Percentiles rank a stretch among this genome's conserved stretches.
Evolutionary conservation across 495 filamentous ascomycete species (phyloP).

Genomic region (Eremomyces bilateralis): DNA sequence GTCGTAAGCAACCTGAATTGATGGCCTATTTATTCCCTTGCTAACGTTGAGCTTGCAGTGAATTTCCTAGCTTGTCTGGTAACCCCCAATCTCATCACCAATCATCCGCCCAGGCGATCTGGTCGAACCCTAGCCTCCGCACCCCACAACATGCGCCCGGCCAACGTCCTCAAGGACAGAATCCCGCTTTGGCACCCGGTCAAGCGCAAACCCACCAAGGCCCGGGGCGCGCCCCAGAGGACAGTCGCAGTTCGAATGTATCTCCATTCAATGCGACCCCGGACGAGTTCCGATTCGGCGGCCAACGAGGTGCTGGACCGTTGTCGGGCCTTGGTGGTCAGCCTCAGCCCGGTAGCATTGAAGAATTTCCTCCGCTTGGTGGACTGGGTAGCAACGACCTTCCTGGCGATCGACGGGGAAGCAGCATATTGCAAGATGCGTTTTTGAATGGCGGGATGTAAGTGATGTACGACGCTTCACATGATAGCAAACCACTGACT

Average conservation of each 20-base stretch:
- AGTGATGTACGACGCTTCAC: slow-evolving; percentile 10
- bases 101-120: slow-evolving; percentile 31
- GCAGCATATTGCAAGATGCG: slow-evolving; percentile 39
- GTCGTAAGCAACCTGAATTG: too few species aligned
- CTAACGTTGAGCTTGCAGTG: slow-evolving; percentile 36
- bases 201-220: too few species aligned
- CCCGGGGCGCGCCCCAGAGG: too few species aligned
- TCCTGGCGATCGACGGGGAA: slow-evolving; percentile 41
- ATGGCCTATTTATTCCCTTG: too few species aligned
- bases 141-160: slow-evolving; percentile 36
- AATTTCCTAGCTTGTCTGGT: slow-evolving; percentile 67
- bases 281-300: slow-evolving; percentile 36
- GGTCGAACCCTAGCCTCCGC: slow-evolving; percentile 40
- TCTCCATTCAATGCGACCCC: too few species aligned
- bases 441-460: slow-evolving; percentile 32
- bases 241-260: too few species aligned
- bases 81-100: slow-evolving; percentile 42
- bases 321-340: slow-evolving; percentile 28
- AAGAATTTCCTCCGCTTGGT: slow-evolving; percentile 71
- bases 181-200: too few species aligned
- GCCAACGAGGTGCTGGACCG: slow-evolving; percentile 38
- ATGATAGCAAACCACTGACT: too few species aligned
- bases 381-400: slow-evolving; percentile 49
- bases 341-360: slow-evolving; percentile 43
- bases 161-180: slow-evolving; percentile 48